Evolutionary conservation across 305 asterid species (phyloP).

Genomic region (Solanum hybrid): DNA sequence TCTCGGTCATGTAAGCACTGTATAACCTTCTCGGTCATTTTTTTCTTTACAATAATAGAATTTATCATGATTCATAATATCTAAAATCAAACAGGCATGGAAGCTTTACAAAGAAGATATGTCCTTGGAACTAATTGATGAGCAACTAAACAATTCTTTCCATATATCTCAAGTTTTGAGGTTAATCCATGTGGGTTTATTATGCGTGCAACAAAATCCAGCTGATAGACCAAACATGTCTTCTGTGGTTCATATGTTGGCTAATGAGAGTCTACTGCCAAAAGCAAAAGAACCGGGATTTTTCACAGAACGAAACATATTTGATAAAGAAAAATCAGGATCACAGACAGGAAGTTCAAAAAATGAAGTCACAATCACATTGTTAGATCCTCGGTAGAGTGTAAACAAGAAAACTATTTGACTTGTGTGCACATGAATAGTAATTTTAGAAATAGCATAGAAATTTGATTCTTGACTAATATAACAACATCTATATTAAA

Average conservation of each 20-base stretch:
- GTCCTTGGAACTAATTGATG: constrained; percentile 2
- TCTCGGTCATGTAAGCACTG: neutral
- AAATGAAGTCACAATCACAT: neutral
- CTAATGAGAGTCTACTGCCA: neutral
- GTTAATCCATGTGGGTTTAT: neutral
- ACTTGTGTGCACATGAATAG: neutral
- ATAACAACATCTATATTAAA: neutral
- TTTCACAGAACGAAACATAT: neutral
- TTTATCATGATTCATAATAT: neutral
- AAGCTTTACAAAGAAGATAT: constrained; percentile 1
- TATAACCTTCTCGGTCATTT: neutral
- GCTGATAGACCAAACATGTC: neutral
- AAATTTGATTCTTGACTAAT: neutral
- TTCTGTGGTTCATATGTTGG: neutral
- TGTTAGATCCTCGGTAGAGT: neutral
- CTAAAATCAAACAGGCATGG: neutral
- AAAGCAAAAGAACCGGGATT: neutral
- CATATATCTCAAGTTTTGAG: neutral
- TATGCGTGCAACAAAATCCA: neutral
- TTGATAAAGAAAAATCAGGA: neutral
- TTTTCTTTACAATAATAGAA: neutral
- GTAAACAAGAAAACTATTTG: neutral
- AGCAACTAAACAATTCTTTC: neutral
- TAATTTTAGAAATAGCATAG: neutral
- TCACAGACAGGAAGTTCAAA: neutral